Base-by-base conservation (phyloP, 176 grass and related monocot genomes). In the Paspalum vaginatum region DNA sequence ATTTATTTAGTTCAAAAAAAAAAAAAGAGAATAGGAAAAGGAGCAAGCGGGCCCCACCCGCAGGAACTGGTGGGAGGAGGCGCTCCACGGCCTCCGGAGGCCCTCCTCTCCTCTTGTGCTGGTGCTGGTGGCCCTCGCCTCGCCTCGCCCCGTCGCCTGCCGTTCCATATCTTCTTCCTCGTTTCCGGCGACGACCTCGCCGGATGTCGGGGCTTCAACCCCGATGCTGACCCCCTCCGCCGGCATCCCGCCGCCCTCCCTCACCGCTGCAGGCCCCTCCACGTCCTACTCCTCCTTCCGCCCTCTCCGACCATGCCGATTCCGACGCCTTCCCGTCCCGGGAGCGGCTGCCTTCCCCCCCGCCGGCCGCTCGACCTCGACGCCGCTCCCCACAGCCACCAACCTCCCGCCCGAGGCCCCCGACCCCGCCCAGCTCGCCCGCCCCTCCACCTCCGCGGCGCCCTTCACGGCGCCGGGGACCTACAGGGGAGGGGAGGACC, bases 401-500 rank as follows among this genome's bases (percentile, higher is more conserved):
- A 66, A 6, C 72, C 73, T 78, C 13, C 47, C 74, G 2, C 10
- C 44, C 37, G 42, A 72, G n/a, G 1, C 49, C 27, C 47, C 69
- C 62, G 0, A 25, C 6, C 0, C 60, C 11, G 16, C 49, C 13
- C 37, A 69, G 51, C 41, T 20, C 25, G 5, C 61, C 41, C 47
- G 18, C 37, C 14, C 47, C 13, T 44, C 83, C 62, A 32, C 87
- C 17, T 57, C 86, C 22, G 59, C 62, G 11, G 32, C 53, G 46
- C 67, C 67, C 24, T 89, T 94, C 79, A 79, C 82, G 0, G 72
- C 59, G 0, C 5, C 71, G 10, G 77, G 41, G 26, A 8, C 59
- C 83, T 97, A 81, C 69, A 84, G 55, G 51, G 74, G 2, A 13
- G 56, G 11, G 45, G 90, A 95, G 61, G 95, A 98, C 55, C 95